These are phyloP conservation scores for Albizia julibrissin DNA, from an alignment of 306 rosid species.

Conservation along the genomic window DNA sequence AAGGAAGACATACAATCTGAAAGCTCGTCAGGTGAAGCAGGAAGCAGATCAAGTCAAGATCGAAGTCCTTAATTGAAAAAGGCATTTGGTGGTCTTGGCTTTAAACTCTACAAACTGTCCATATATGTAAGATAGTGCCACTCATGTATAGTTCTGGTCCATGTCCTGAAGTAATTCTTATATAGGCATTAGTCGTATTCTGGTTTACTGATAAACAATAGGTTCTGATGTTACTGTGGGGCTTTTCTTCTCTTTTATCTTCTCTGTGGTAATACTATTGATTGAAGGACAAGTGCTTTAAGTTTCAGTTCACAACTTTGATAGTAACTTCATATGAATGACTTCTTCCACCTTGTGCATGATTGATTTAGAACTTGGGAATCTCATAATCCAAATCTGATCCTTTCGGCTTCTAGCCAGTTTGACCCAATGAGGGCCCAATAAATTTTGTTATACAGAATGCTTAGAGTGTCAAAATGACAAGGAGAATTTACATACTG, in stretches of 20 bases:
- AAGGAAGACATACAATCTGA: constrained; percentile 20
- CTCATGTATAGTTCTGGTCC: not conserved
- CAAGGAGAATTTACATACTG: too few relatives aligned
- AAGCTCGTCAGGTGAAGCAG: constrained; percentile 55
- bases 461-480: too few relatives aligned
- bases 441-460: constrained; percentile 26
- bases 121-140: not conserved
- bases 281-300: too few relatives aligned
- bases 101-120: not conserved
- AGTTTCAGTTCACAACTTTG: not conserved
- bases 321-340: not conserved
- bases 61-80: constrained; percentile 36
- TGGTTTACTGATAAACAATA: not conserved
- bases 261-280: not conserved
- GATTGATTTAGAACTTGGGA: too few relatives aligned
- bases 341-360: not conserved
- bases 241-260: not conserved
- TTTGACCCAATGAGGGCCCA: not conserved
- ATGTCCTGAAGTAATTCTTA: constrained; percentile 1
- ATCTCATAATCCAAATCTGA: too few relatives aligned
- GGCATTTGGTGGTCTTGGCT: not conserved
- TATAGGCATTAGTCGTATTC: too few relatives aligned
- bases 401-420: too few relatives aligned
- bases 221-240: not conserved
- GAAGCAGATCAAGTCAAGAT: constrained; percentile 68